These are phyloP conservation scores for Salix purpurea DNA, from an alignment of 345 rosid species.

Conservation along the genomic window DNA sequence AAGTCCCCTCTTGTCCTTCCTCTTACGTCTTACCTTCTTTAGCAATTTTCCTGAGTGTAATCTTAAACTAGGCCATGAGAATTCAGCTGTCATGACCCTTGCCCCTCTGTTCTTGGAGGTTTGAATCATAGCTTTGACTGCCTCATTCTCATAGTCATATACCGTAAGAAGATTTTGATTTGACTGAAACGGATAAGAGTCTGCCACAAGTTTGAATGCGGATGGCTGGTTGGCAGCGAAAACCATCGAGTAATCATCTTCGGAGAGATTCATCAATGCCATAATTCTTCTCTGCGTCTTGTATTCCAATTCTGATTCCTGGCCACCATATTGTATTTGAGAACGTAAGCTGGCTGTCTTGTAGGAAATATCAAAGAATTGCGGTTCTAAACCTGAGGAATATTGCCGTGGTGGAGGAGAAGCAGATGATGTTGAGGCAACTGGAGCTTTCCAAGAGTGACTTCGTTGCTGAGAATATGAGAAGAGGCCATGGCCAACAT, in stretches of 20 bases:
- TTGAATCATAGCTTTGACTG: constrained; percentile 47
- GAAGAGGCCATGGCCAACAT: constrained; percentile 68
- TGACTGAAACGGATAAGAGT: constrained; percentile 55
- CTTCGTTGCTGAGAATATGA: constrained; percentile 50
- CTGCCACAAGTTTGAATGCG: constrained; percentile 75
- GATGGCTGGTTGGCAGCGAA: constrained; percentile 66
- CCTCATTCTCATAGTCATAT: constrained; percentile 73
- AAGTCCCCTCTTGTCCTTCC: constrained; percentile 46
- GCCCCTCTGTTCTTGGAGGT: constrained; percentile 64
- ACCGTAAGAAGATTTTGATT: constrained; percentile 57
- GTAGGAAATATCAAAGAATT: constrained; percentile 44
- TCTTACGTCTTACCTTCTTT: constrained; percentile 43
- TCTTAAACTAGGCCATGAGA: constrained; percentile 57
- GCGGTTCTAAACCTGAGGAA: constrained; percentile 5
- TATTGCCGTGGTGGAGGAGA: constrained; percentile 6
- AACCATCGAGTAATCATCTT: constrained; percentile 59
- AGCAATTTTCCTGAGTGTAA: constrained; percentile 45
- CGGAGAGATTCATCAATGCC: constrained; percentile 71
- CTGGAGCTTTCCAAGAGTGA: not conserved
- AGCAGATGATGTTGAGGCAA: constrained; percentile 28
- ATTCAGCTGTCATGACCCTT: constrained; percentile 48
- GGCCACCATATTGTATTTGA: constrained; percentile 31
- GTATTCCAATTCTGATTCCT: constrained; percentile 48
- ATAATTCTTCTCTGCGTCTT: constrained; percentile 47
- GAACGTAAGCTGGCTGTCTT: constrained; percentile 42